Evolutionary conservation across 2,329 filamentous ascomycete species (phyloP).

Genomic region (Pseudogymnoascus verrucosus): DNA sequence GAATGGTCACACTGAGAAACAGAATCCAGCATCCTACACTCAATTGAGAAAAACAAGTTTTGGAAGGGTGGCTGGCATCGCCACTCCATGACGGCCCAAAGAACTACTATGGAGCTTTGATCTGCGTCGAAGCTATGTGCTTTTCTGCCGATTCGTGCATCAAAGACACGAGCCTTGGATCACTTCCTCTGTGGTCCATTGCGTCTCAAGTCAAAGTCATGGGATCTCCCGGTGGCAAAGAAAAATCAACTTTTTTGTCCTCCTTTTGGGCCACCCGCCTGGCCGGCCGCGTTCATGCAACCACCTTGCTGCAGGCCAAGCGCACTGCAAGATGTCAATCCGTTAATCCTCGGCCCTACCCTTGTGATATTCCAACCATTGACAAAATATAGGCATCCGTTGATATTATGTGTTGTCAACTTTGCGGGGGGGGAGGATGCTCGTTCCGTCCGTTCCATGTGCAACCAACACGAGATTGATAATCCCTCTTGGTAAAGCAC

Average conservation of each 20-base stretch:
- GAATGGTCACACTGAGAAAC: neutral
- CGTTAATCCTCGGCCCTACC: conserved; percentile 3
- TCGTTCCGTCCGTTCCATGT: conserved; percentile 5
- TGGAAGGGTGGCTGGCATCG: neutral
- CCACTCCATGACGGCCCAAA: neutral
- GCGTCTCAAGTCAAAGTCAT: neutral
- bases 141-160: conserved; percentile 1
- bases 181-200: neutral
- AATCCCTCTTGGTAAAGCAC: conserved; percentile 6
- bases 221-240: neutral
- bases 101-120: neutral
- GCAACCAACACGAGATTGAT: conserved; percentile 5
- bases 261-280: conserved; percentile 6
- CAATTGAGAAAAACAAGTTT: conserved; percentile 6
- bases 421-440: neutral
- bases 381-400: conserved; percentile 3
- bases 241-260: conserved; percentile 3
- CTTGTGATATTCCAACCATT: conserved; percentile 5
- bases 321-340: conserved; percentile 6
- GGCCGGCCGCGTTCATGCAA: conserved; percentile 3
- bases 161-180: neutral
- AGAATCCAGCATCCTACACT: neutral
- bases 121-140: neutral
- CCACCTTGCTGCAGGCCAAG: conserved; percentile 1
- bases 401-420: conserved; percentile 7